Percentiles rank a stretch among this genome's conserved stretches.
These are phyloP conservation scores for Smallanthus sonchifolius DNA, from an alignment of 129 eudicot species.

Conservation along the genomic window DNA sequence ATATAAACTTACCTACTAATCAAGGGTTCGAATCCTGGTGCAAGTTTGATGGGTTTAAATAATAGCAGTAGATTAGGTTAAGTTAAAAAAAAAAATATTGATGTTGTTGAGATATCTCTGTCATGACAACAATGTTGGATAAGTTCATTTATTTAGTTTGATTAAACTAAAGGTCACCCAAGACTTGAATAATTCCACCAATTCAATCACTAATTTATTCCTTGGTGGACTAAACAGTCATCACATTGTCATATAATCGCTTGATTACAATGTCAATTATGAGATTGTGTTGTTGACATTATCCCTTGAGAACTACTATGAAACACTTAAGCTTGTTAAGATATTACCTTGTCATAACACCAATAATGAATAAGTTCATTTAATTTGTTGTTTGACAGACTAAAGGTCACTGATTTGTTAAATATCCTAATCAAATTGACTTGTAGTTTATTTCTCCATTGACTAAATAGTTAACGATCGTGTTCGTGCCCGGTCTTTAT, in stretches of 20 bases:
- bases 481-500: background rate
- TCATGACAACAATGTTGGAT: slow-evolving; percentile 7
- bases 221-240: background rate
- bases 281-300: background rate
- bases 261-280: slow-evolving; percentile 6
- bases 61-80: no score
- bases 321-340: background rate
- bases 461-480: background rate
- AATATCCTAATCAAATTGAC: background rate
- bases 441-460: background rate
- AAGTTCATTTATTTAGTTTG: background rate
- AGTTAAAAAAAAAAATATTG: background rate
- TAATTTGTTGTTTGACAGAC: slow-evolving; percentile 14
- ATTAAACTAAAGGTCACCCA: slow-evolving; percentile 13
- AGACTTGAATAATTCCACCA: background rate
- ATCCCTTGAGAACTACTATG: background rate
- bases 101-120: slow-evolving; percentile 7
- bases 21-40: no score
- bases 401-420: background rate
- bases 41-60: no score
- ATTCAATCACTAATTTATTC: background rate
- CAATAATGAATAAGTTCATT: background rate
- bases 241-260: background rate
- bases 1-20: no score
- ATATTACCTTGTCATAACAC: background rate